Evolutionary conservation across 2,329 filamentous ascomycete species (phyloP).

Genomic region (Didymella pinodella): DNA sequence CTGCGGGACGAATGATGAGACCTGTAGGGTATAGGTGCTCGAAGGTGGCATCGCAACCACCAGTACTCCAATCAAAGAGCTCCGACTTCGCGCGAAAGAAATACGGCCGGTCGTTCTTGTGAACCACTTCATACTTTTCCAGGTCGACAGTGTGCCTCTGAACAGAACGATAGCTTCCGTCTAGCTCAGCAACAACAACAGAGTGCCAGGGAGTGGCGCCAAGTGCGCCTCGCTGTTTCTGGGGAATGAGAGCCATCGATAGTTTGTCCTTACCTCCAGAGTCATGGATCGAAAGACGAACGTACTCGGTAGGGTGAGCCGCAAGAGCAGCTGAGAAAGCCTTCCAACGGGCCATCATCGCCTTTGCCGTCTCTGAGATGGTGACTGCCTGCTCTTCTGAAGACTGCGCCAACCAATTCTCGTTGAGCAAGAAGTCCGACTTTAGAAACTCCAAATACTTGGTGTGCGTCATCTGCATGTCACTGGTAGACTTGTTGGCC

Average conservation of each 20-base stretch:
- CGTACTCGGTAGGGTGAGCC: constrained; percentile 30
- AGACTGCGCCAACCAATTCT: constrained; percentile 27
- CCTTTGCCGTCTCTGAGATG: constrained; percentile 38
- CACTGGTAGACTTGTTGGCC: constrained; percentile 35
- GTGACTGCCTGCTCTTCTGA: constrained; percentile 31
- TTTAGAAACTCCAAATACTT: constrained; percentile 41
- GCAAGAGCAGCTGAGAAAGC: constrained; percentile 36
- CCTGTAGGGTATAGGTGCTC: constrained; percentile 38
- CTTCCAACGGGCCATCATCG: constrained; percentile 45
- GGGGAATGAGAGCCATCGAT: constrained; percentile 39
- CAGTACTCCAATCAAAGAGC: constrained; percentile 26
- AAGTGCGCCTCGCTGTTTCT: constrained; percentile 29
- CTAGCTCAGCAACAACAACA: constrained; percentile 29
- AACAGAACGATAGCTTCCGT: constrained; percentile 33
- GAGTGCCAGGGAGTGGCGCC: constrained; percentile 41
- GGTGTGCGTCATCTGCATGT: constrained; percentile 40
- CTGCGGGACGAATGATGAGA: constrained; percentile 25
- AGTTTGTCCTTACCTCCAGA: constrained; percentile 43
- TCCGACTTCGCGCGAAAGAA: constrained; percentile 35
- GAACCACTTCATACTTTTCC: constrained; percentile 32
- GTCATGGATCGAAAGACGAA: constrained; percentile 45
- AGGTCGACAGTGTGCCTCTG: constrained; percentile 30
- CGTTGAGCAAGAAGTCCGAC: constrained; percentile 32
- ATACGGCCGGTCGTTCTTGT: constrained; percentile 31
- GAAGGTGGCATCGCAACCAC: constrained; percentile 24